These are phyloP conservation scores for Talaromyces sp. DNA, from an alignment of 2,329 filamentous ascomycete genomes.

Conservation along the genomic window DNA sequence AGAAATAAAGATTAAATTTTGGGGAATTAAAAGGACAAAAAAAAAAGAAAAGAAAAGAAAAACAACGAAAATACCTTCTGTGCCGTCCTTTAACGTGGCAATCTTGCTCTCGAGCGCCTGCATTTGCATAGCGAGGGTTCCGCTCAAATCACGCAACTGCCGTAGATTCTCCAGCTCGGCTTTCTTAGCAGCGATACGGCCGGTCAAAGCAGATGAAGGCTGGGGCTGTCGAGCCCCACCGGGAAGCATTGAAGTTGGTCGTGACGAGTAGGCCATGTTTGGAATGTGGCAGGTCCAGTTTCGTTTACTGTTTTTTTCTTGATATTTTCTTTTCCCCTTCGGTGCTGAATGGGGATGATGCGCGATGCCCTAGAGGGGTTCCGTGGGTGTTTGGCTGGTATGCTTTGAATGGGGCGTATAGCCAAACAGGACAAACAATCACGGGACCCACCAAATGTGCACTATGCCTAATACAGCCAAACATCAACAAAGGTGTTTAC, in stretches of 20 bases:
- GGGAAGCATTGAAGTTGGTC: conserved; percentile 37
- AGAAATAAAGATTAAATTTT: no score
- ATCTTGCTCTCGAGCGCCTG: conserved; percentile 64
- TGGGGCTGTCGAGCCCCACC: conserved; percentile 36
- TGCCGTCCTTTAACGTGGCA: conserved; percentile 62
- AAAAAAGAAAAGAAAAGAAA: background rate
- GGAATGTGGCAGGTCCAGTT: background rate
- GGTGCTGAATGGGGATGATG: no score
- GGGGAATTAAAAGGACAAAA: background rate
- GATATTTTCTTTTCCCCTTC: no score
- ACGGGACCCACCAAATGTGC: conserved; percentile 9
- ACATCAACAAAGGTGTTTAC: conserved; percentile 42
- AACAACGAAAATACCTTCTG: conserved; percentile 52
- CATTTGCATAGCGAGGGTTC: conserved; percentile 65
- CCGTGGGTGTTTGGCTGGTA: background rate
- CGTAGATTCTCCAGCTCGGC: conserved; percentile 64
- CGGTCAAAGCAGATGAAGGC: conserved; percentile 60
- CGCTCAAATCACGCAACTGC: conserved; percentile 64
- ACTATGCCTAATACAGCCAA: conserved; percentile 39
- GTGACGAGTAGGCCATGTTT: conserved; percentile 41
- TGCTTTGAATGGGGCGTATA: background rate
- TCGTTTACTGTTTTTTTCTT: background rate
- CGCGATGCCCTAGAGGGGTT: no score
- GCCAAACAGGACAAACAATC: conserved; percentile 2
- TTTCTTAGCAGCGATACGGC: conserved; percentile 66